Evolutionary conservation across 306 rosid genomes (phyloP).

Genomic region (Corylus heterophylla): DNA sequence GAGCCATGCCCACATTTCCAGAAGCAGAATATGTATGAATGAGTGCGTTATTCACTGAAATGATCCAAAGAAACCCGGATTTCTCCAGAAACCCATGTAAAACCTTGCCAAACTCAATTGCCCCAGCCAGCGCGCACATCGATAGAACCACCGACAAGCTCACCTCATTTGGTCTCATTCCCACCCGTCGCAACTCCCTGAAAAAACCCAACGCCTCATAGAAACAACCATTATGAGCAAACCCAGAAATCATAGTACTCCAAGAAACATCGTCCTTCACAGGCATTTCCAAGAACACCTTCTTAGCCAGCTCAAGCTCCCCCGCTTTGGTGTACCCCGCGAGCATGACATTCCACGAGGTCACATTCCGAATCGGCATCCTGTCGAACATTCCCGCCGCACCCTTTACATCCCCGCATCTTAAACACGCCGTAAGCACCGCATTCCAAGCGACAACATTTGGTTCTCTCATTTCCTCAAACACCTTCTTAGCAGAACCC

Average conservation of each 20-base stretch:
- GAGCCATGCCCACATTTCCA: constrained; percentile 70
- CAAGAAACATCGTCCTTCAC: constrained; percentile 72
- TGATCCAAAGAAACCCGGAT: constrained; percentile 59
- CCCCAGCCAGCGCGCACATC: constrained; percentile 86
- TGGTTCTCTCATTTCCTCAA: constrained; percentile 73
- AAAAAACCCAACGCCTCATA: constrained; percentile 71
- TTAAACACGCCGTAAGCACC: constrained; percentile 57
- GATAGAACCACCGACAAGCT: constrained; percentile 81
- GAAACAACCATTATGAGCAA: constrained; percentile 62
- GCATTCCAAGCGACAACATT: constrained; percentile 88
- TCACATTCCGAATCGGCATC: constrained; percentile 68
- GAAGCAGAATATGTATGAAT: constrained; percentile 70
- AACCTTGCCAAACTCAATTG: constrained; percentile 69
- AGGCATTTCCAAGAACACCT: constrained; percentile 59
- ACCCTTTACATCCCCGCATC: constrained; percentile 56
- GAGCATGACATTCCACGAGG: constrained; percentile 80
- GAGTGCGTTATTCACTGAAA: constrained; percentile 73
- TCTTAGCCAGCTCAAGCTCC: constrained; percentile 63
- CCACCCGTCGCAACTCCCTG: constrained; percentile 50
- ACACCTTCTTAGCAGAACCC: constrained; percentile 47
- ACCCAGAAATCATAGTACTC: constrained; percentile 91
- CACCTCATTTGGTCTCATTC: constrained; percentile 66
- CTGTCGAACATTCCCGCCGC: constrained; percentile 41
- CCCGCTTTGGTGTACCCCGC: constrained; percentile 68
- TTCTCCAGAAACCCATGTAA: constrained; percentile 69